These are phyloP conservation scores for Penicillium canescens DNA, from an alignment of 495 filamentous ascomycete genomes.

Conservation along the genomic window DNA sequence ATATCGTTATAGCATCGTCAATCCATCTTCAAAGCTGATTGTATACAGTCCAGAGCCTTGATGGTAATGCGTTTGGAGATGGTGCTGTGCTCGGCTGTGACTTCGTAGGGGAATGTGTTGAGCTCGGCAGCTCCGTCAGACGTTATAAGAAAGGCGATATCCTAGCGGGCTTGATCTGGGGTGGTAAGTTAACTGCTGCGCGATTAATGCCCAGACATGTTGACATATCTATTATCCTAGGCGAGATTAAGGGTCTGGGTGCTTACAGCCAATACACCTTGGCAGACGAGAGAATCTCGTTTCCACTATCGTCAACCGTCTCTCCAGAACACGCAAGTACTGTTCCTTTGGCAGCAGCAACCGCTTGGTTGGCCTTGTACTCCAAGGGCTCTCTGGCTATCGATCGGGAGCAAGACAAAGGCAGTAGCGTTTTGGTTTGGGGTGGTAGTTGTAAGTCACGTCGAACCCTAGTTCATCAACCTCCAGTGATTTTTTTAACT, in stretches of 20 bases:
- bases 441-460: conserved; percentile 29
- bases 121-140: conserved; percentile 46
- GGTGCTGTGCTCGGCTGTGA: conserved; percentile 51
- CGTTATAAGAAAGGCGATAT: conserved; percentile 40
- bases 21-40: too few species aligned
- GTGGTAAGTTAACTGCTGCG: conserved; percentile 24
- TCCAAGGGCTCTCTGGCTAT: conserved; percentile 24
- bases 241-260: too few species aligned
- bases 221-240: too few species aligned
- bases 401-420: conserved; percentile 7
- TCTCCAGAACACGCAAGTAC: conserved; percentile 23
- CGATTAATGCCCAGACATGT: too few species aligned
- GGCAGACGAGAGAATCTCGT: conserved; percentile 27
- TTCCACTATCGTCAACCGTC: conserved; percentile 20
- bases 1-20: too few species aligned
- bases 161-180: conserved; percentile 30
- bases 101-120: conserved; percentile 50
- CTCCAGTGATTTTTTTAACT: too few species aligned
- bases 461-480: too few species aligned
- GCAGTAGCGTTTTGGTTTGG: conserved; percentile 28
- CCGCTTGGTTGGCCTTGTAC: conserved; percentile 32
- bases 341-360: conserved; percentile 26
- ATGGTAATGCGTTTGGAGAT: conserved; percentile 30
- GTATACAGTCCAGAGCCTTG: conserved; percentile 31
- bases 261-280: conserved; percentile 15